These are phyloP conservation scores for Usnea hakonensis DNA, from an alignment of 495 filamentous ascomycete species.

Conservation along the genomic window DNA sequence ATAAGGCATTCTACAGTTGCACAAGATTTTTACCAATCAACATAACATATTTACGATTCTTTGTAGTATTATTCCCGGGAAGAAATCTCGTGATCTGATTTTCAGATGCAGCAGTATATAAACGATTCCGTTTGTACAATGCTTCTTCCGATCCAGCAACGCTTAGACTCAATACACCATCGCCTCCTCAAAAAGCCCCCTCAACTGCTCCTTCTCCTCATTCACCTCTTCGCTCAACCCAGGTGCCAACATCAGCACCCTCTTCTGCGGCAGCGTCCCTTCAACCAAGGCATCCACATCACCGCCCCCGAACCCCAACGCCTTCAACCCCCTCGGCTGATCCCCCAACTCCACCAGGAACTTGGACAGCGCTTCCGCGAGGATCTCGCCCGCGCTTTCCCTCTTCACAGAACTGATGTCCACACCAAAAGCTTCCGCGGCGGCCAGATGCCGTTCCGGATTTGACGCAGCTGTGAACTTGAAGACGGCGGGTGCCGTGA, in stretches of 20 bases:
- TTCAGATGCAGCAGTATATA: not conserved
- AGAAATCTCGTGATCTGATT: no score
- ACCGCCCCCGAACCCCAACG: slow-evolving; percentile 63
- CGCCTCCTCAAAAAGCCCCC: slow-evolving; percentile 55
- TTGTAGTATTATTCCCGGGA: no score
- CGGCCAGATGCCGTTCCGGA: slow-evolving; percentile 80
- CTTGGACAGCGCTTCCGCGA: slow-evolving; percentile 68
- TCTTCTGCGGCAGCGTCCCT: slow-evolving; percentile 82
- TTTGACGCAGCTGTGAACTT: slow-evolving; percentile 84
- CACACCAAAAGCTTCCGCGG: slow-evolving; percentile 85
- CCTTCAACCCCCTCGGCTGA: slow-evolving; percentile 80
- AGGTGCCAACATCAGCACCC: slow-evolving; percentile 88
- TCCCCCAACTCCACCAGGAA: slow-evolving; percentile 80
- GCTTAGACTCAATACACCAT: slow-evolving; percentile 45
- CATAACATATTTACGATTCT: no score
- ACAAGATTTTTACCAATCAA: no score
- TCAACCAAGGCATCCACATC: slow-evolving; percentile 81
- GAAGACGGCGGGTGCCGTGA: slow-evolving; percentile 92
- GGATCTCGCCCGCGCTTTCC: slow-evolving; percentile 78
- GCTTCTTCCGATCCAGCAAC: not conserved
- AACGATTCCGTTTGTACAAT: slow-evolving; percentile 8
- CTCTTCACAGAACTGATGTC: slow-evolving; percentile 78
- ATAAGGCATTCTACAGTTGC: no score
- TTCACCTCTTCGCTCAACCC: slow-evolving; percentile 58
- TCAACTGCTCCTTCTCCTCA: slow-evolving; percentile 58